A percentile compares a stretch with the other conserved stretches of the same genome.
Evolutionary conservation across 495 filamentous ascomycete species (phyloP).

Genomic region (Aspergillus avenaceus): DNA sequence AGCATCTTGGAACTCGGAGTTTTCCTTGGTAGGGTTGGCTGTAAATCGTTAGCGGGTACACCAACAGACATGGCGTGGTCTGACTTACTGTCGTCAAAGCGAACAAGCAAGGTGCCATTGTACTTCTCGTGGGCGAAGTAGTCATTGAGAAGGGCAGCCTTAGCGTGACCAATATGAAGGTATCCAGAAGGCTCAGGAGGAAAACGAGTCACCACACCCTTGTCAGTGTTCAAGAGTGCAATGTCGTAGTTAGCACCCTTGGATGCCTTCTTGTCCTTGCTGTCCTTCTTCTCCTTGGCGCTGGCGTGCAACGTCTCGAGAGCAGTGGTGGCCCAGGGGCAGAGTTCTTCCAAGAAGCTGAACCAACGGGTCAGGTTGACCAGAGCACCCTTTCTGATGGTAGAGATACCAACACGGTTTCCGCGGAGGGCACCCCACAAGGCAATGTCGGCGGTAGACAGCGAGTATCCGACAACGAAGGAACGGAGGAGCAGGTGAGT

Average conservation of each 20-base stretch:
- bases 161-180: conserved; percentile 90
- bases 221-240: conserved; percentile 77
- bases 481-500: conserved; percentile 82
- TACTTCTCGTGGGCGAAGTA: conserved; percentile 92
- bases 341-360: conserved; percentile 73
- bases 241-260: conserved; percentile 84
- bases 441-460: conserved; percentile 74
- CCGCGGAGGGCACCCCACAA: conserved; percentile 82
- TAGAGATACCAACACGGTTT: conserved; percentile 78
- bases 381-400: conserved; percentile 72
- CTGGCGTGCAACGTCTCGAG: conserved; percentile 58
- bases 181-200: conserved; percentile 96
- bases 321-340: conserved; percentile 52
- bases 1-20: conserved; percentile 84
- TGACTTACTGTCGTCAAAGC: conserved; percentile 70
- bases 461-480: conserved; percentile 76
- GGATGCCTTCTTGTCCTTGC: conserved; percentile 76
- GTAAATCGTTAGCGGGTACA: no score
- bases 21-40: conserved; percentile 86
- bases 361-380: conserved; percentile 87
- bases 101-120: conserved; percentile 74
- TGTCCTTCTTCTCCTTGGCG: conserved; percentile 60
- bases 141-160: conserved; percentile 87
- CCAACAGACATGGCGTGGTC: no score
- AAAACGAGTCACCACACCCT: conserved; percentile 92